A percentile compares a stretch with the other conserved stretches of the same genome.
Evolutionary conservation across 306 rosid species (phyloP).

Genomic region (Cucurbita ficifolia): DNA sequence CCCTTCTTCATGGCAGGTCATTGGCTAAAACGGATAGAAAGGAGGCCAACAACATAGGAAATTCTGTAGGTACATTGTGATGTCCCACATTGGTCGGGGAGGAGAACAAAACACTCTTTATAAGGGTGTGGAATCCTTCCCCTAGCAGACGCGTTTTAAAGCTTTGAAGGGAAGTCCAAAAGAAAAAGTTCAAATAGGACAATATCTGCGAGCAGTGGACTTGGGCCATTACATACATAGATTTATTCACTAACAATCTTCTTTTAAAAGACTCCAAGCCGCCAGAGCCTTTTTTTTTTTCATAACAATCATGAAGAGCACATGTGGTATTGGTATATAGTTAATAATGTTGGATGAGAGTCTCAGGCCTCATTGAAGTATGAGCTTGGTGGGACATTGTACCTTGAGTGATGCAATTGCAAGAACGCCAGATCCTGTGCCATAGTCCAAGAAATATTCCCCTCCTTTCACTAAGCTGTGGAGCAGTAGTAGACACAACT

Average conservation of each 20-base stretch:
- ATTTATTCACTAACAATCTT: neutral
- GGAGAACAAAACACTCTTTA: too few species aligned
- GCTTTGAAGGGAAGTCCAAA: too few species aligned
- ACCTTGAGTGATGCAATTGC: slow-evolving; percentile 85
- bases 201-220: too few species aligned
- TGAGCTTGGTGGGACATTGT: slow-evolving; percentile 2
- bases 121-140: too few species aligned
- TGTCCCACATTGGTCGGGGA: too few species aligned
- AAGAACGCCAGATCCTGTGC: slow-evolving; percentile 92
- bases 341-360: neutral
- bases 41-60: neutral
- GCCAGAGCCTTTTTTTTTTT: neutral
- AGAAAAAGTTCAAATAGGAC: too few species aligned
- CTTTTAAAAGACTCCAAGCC: neutral
- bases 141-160: too few species aligned
- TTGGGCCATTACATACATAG: too few species aligned
- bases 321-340: neutral
- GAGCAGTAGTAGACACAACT: slow-evolving; percentile 62
- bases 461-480: slow-evolving; percentile 53
- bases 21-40: neutral
- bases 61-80: neutral
- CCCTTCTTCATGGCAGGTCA: neutral
- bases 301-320: neutral
- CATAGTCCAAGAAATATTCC: slow-evolving; percentile 67
- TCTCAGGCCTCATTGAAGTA: neutral